These are phyloP conservation scores for Ballota nigra DNA, from an alignment of 257 asterid species.

Conservation along the genomic window DNA sequence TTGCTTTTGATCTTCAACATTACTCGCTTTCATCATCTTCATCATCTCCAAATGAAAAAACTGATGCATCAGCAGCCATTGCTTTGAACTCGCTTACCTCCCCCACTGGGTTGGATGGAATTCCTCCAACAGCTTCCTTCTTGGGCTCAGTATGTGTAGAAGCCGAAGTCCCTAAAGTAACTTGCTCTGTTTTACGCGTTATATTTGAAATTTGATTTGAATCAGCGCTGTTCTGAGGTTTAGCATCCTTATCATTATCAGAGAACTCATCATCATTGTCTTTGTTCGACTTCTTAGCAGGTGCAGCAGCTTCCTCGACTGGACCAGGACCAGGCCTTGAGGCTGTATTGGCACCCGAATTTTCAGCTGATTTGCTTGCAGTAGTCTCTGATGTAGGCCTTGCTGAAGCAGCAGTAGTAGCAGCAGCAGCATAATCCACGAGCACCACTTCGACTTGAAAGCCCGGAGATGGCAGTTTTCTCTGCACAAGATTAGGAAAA, in stretches of 20 bases:
- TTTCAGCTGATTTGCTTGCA: slow-evolving; percentile 32
- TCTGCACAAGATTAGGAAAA: slow-evolving; percentile 41
- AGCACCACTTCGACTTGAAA: slow-evolving; percentile 94
- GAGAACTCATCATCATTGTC: slow-evolving; percentile 67
- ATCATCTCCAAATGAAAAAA: slow-evolving; percentile 91
- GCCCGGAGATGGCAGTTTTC: slow-evolving; percentile 97
- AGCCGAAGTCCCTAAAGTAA: slow-evolving; percentile 49
- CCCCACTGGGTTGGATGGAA: slow-evolving; percentile 34
- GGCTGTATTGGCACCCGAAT: slow-evolving; percentile 32
- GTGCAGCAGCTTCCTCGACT: slow-evolving; percentile 37
- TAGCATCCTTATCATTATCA: slow-evolving; percentile 46
- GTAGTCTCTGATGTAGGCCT: slow-evolving; percentile 42
- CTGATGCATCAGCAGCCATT: slow-evolving; percentile 96
- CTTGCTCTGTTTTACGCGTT: slow-evolving; percentile 49
- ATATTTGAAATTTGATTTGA: slow-evolving; percentile 39
- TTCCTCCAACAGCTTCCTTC: slow-evolving; percentile 41
- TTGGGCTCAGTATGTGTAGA: slow-evolving; percentile 36
- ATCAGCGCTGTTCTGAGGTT: slow-evolving; percentile 26
- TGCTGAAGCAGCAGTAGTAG: slow-evolving; percentile 28
- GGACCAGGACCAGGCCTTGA: slow-evolving; percentile 35
- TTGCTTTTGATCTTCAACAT: slow-evolving; percentile 7
- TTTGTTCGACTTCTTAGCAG: slow-evolving; percentile 34
- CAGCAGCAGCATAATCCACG: slow-evolving; percentile 47
- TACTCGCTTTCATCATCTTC: slow-evolving; percentile 89
- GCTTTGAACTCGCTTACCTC: slow-evolving; percentile 84